phyloP scores from a whole-genome alignment of 805 yeast genomes.

The Diddensiella caesifluorescens region DNA sequence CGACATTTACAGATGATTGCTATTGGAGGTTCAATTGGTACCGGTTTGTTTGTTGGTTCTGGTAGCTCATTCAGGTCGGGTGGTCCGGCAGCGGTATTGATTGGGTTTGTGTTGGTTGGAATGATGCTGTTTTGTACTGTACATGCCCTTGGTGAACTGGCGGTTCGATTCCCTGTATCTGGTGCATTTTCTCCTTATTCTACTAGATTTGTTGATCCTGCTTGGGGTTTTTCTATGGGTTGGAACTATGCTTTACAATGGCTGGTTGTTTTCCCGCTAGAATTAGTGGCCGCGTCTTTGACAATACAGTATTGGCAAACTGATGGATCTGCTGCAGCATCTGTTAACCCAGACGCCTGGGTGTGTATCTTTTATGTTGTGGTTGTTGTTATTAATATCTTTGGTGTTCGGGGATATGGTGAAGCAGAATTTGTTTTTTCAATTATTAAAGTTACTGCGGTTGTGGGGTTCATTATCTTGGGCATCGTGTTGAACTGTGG shows the following conservation, averaged over 20 bases:
- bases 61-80: conserved; percentile 44
- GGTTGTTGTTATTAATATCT: conserved; percentile 42
- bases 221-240: conserved; percentile 62
- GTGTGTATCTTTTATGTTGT: conserved; percentile 47
- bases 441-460: conserved; percentile 48
- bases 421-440: conserved; percentile 58
- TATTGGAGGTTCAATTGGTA: conserved; percentile 80
- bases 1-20: conserved; percentile 56
- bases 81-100: conserved; percentile 53
- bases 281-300: conserved; percentile 53
- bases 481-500: conserved; percentile 52
- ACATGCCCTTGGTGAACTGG: conserved; percentile 64
- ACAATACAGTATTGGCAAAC: conserved; percentile 50
- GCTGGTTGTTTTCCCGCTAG: conserved; percentile 58
- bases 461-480: conserved; percentile 51
- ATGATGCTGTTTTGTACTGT: conserved; percentile 59
- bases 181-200: conserved; percentile 56
- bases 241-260: conserved; percentile 63
- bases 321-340: conserved; percentile 46
- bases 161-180: conserved; percentile 54
- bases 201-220: conserved; percentile 53
- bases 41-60: conserved; percentile 56
- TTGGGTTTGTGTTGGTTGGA: conserved; percentile 58
- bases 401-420: conserved; percentile 52
- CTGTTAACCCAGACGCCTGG: conserved; percentile 48